A percentile compares a stretch with the other conserved stretches of the same genome.
Evolutionary conservation across 1,284 basidiomycete genomes (phyloP).

Genomic region (Neolentinus lepideus): DNA sequence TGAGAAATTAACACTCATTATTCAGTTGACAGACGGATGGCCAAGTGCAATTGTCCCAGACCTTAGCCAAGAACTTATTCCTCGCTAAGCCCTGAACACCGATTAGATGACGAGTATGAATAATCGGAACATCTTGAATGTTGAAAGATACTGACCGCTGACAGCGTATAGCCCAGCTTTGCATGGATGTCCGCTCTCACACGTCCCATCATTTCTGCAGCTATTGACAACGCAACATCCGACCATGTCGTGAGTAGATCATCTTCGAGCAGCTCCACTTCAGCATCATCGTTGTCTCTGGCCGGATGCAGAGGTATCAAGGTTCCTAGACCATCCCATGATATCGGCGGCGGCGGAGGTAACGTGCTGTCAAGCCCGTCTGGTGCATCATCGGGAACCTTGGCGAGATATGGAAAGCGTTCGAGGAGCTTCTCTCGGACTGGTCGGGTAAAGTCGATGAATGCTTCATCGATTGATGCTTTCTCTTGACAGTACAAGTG

Average conservation of each 20-base stretch:
- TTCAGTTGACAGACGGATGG: neutral
- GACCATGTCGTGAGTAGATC: constrained; percentile 66
- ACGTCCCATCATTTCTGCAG: constrained; percentile 82
- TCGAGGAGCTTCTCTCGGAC: constrained; percentile 68
- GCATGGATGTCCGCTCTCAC: constrained; percentile 64
- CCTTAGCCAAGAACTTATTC: constrained; percentile 95
- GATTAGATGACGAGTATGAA: neutral
- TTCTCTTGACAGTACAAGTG: constrained; percentile 48
- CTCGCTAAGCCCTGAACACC: constrained; percentile 72
- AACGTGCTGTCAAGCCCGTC: constrained; percentile 76
- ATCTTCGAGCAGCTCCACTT: constrained; percentile 18
- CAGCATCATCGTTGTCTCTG: constrained; percentile 10
- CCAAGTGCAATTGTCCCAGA: constrained; percentile 21
- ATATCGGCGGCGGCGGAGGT: constrained; percentile 65
- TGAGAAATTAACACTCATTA: constrained; percentile 24
- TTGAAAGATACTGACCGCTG: constrained; percentile 55
- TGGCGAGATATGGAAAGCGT: constrained; percentile 70
- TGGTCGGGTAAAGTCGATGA: constrained; percentile 81
- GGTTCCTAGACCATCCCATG: constrained; percentile 65
- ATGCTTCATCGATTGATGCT: constrained; percentile 81
- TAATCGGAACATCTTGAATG: neutral
- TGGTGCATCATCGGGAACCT: constrained; percentile 61
- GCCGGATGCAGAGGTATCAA: constrained; percentile 59
- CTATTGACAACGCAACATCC: constrained; percentile 87
- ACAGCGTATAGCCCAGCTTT: constrained; percentile 88